Conservation (phyloP, 352 stramenopile species). For the Phytophthora hibernalis region DNA sequence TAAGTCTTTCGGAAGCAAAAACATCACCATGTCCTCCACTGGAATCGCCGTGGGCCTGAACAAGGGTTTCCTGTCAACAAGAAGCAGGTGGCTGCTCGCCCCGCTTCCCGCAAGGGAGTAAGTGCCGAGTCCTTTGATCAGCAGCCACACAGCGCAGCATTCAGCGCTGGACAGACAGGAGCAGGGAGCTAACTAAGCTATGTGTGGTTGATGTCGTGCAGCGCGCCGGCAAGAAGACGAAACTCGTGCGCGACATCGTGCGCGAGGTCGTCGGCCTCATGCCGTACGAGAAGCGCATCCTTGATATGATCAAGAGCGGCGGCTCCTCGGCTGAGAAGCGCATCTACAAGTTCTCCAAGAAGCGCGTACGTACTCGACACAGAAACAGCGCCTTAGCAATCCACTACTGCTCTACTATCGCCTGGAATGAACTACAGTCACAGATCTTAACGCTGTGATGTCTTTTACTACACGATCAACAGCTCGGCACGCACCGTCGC, state of each 20-base stretch:
- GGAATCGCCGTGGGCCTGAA: slow-evolving; percentile 92
- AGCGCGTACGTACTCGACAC: slow-evolving; percentile 76
- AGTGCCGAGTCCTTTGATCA: slow-evolving; percentile 41
- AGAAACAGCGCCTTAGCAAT: not conserved
- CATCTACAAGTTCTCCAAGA: slow-evolving; percentile 99
- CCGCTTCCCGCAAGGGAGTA: slow-evolving; percentile 92
- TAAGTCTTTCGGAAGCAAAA: slow-evolving; percentile 88
- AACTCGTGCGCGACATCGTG: slow-evolving; percentile 95
- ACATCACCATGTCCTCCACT: slow-evolving; percentile 88
- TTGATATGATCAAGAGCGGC: slow-evolving; percentile 99
- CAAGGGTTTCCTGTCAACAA: slow-evolving; percentile 95
- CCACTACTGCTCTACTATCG: not conserved
- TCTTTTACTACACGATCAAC: slow-evolving; percentile 26
- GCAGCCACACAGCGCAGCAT: slow-evolving; percentile 4
- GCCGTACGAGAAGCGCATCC: slow-evolving; percentile 99
- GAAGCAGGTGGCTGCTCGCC: slow-evolving; percentile 87
- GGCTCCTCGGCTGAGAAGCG: slow-evolving; percentile 97
- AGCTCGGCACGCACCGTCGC: slow-evolving; percentile 98
- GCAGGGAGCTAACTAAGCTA: slow-evolving; percentile 17
- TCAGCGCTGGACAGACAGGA: not conserved
- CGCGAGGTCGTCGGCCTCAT: slow-evolving; percentile 98
- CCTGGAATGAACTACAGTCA: not conserved
- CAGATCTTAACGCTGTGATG: slow-evolving; percentile 30
- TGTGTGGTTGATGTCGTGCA: slow-evolving; percentile 37
- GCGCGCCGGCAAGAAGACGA: slow-evolving; percentile 95